Evolutionary conservation across 129 eudicot genomes (phyloP), one percentile per base, ranked within the genome.

Genomic region (Lactuca saligna): DNA sequence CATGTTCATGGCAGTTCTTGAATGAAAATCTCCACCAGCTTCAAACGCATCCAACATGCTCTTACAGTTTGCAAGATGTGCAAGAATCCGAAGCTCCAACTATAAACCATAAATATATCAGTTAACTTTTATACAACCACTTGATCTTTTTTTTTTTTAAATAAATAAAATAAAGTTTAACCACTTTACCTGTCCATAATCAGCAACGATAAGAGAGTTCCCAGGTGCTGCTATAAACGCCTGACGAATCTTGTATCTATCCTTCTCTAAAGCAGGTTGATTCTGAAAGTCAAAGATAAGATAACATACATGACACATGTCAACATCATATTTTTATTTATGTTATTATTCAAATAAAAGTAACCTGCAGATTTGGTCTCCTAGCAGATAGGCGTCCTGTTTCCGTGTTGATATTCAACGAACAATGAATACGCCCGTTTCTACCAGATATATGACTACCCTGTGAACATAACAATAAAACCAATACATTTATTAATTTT

Each of bases 1-100:
- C 99, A 93, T 93, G 61, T 93, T 93, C 99, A 93, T 89, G 50
- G 99, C 99, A 11, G 99, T 93, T 79, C 99, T 87, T 17, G 99
- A 93, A 78, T 93, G 99, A 78, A 93, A 93, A 65, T 93, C 99
- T 61, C 99, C 99, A 74, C 99, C 99, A 29, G 99, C 96, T 83
- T 77, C 71, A 37, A 93, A 93, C 33, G 99, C 99, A 58, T 85
- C 91, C 82, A 89, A 44, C 99, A 93, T 93, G 79, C 99, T 93
- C 78, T 87, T 78, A 83, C 99, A 93, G 78, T 80, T 66, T 5
- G 99, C 90, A 67, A 93, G 97, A 79, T 93, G 99, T 66, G 99
- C 99, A 68, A 93, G 95, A 72, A 93, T 93, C 76, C 99, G 84
- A 60, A 93, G 95, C 64, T 93, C 99, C 81, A 93, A 75, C 99